Conservation (phyloP, 2,329 filamentous ascomycete species). For the Ophiocordyceps polyrhachis-furcata region DNA sequence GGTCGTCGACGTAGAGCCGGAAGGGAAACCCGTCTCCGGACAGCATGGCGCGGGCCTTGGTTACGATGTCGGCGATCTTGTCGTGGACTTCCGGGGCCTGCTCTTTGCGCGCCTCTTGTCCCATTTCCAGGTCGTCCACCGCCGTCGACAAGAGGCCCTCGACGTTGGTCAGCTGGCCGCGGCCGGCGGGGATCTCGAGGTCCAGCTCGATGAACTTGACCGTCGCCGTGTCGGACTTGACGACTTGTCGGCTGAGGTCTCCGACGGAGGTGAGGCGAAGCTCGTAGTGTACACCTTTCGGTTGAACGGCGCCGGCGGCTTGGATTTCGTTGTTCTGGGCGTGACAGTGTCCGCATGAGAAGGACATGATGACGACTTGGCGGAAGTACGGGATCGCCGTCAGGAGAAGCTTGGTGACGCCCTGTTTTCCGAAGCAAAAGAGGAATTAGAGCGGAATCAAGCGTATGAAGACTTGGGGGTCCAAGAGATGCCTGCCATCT, state of each 20-base stretch:
- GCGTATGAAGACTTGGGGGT: no score
- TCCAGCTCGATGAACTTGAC: constrained; percentile 85
- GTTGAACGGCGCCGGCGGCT: constrained; percentile 78
- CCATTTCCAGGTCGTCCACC: constrained; percentile 59
- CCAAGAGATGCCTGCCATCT: no score
- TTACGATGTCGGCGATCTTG: constrained; percentile 61
- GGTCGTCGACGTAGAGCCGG: constrained; percentile 73
- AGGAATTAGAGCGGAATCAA: no score
- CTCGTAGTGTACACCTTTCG: constrained; percentile 69
- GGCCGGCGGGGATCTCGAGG: constrained; percentile 78
- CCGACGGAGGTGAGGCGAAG: constrained; percentile 52
- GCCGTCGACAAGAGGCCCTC: constrained; percentile 72
- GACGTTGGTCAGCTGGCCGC: constrained; percentile 82
- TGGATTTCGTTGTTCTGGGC: constrained; percentile 90
- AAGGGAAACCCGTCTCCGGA: constrained; percentile 68
- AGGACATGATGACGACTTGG: constrained; percentile 95
- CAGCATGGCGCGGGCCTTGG: constrained; percentile 58
- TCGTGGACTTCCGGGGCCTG: constrained; percentile 59
- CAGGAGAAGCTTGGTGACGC: constrained; percentile 68
- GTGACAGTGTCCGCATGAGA: constrained; percentile 75
- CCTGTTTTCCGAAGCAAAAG: constrained; percentile 34
- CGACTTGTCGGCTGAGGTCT: constrained; percentile 72
- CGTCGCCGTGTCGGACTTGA: constrained; percentile 76
- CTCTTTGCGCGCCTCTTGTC: constrained; percentile 66
- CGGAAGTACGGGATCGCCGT: constrained; percentile 94